Percentiles rank a stretch among this genome's conserved stretches.
phyloP scores from a whole-genome alignment of 1,139 yeast species.

The Taphrina pruni region DNA sequence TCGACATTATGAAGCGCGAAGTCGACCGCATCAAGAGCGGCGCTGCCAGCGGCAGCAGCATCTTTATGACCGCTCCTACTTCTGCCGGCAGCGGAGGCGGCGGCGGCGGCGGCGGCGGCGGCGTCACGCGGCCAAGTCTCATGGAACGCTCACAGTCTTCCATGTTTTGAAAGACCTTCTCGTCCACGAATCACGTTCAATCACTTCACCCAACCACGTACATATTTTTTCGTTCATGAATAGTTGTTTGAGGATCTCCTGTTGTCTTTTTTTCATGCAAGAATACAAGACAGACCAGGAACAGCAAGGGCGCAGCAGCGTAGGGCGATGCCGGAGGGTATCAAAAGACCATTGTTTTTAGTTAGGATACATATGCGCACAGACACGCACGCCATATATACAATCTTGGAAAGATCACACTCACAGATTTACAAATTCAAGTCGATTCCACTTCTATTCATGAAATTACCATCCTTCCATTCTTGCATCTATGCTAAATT shows the following conservation, averaged over 20 bases:
- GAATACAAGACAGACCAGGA: not conserved
- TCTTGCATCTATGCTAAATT: no score
- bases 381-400: no score
- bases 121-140: slow-evolving; percentile 12
- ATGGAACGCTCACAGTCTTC: slow-evolving; percentile 40
- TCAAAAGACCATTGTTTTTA: not conserved
- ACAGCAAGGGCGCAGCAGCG: slow-evolving; percentile 8
- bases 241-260: not conserved
- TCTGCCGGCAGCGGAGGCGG: slow-evolving; percentile 47
- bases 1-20: slow-evolving; percentile 64
- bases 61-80: no score
- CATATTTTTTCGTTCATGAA: not conserved
- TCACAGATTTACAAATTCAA: no score
- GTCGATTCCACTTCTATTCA: no score
- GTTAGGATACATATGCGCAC: no score
- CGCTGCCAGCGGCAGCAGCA: not conserved
- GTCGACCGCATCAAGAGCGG: slow-evolving; percentile 50
- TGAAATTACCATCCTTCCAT: no score
- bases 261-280: no score
- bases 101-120: slow-evolving; percentile 21
- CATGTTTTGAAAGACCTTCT: slow-evolving; percentile 14
- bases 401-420: no score
- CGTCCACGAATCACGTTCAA: not conserved
- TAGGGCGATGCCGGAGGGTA: slow-evolving; percentile 14
- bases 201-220: not conserved